These are phyloP conservation scores for Fusarium foetens DNA, from an alignment of 2,329 filamentous ascomycete genomes.

Conservation along the genomic window DNA sequence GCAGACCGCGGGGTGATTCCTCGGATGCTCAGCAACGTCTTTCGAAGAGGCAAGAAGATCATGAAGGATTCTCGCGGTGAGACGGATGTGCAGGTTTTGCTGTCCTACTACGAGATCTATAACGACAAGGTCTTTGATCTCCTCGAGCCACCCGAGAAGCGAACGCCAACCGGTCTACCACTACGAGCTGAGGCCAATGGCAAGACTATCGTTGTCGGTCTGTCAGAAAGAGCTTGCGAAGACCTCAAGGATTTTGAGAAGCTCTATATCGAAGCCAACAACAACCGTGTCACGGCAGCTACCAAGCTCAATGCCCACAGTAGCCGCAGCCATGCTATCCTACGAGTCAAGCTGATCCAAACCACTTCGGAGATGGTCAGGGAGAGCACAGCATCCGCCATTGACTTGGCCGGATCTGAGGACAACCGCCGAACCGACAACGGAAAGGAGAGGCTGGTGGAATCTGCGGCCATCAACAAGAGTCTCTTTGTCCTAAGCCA, in stretches of 20 bases:
- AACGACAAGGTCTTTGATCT: slow-evolving; percentile 95
- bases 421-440: slow-evolving; percentile 96
- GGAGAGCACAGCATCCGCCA: slow-evolving; percentile 89
- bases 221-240: slow-evolving; percentile 84
- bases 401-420: slow-evolving; percentile 94
- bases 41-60: slow-evolving; percentile 85
- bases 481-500: slow-evolving; percentile 93
- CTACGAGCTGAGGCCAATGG: slow-evolving; percentile 87
- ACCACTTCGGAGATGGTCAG: slow-evolving; percentile 73
- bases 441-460: slow-evolving; percentile 89
- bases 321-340: slow-evolving; percentile 87
- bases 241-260: slow-evolving; percentile 90
- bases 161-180: slow-evolving; percentile 81
- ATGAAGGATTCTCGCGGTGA: slow-evolving; percentile 79
- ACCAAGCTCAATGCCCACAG: slow-evolving; percentile 95
- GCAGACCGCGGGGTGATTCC: slow-evolving; percentile 90
- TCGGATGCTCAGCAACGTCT: slow-evolving; percentile 84
- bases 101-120: slow-evolving; percentile 97
- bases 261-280: slow-evolving; percentile 91
- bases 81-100: slow-evolving; percentile 76
- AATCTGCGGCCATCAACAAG: slow-evolving; percentile 98
- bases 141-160: slow-evolving; percentile 87
- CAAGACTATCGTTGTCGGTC: slow-evolving; percentile 85
- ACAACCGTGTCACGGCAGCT: slow-evolving; percentile 86
- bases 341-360: slow-evolving; percentile 89